phyloP scores from a whole-genome alignment of 1,284 basidiomycete genomes.

The Exobasidium rhododendri region DNA sequence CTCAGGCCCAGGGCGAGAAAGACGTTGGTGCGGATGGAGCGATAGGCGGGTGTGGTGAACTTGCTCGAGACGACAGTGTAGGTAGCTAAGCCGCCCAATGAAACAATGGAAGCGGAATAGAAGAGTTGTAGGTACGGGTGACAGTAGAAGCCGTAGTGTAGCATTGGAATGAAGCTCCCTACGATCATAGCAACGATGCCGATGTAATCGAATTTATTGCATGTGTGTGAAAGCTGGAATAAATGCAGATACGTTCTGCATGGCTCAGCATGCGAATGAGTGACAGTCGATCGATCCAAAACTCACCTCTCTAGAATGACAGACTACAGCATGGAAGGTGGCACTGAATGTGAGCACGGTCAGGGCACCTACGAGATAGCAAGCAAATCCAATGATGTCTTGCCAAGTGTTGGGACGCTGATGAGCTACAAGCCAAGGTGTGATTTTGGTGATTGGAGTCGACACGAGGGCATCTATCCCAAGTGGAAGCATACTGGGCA shows the following conservation, averaged over 20 bases:
- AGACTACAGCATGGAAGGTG: constrained; percentile 71
- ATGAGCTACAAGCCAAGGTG: background rate
- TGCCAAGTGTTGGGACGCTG: constrained; percentile 58
- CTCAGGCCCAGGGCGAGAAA: constrained; percentile 77
- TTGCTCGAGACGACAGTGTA: constrained; percentile 76
- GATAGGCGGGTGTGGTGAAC: constrained; percentile 71
- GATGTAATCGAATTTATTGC: constrained; percentile 24
- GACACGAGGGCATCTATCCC: constrained; percentile 8
- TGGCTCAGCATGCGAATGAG: constrained; percentile 8
- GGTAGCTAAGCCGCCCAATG: constrained; percentile 63
- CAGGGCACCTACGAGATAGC: constrained; percentile 71
- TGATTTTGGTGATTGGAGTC: constrained; percentile 1
- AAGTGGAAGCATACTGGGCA: background rate
- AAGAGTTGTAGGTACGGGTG: constrained; percentile 35
- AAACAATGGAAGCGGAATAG: constrained; percentile 58
- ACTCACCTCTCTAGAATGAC: constrained; percentile 67
- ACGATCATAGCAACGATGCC: constrained; percentile 65
- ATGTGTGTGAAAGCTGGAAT: constrained; percentile 10
- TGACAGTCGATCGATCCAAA: constrained; percentile 19
- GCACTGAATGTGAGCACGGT: constrained; percentile 73
- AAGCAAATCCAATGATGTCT: constrained; percentile 66
- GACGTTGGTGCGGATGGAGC: constrained; percentile 72
- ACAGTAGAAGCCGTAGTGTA: constrained; percentile 54
- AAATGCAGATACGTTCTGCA: too few species aligned
- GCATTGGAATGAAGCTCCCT: constrained; percentile 74